phyloP scores from a whole-genome alignment of 1,139 yeast genomes.

The Trichomonascaceae sp. region DNA sequence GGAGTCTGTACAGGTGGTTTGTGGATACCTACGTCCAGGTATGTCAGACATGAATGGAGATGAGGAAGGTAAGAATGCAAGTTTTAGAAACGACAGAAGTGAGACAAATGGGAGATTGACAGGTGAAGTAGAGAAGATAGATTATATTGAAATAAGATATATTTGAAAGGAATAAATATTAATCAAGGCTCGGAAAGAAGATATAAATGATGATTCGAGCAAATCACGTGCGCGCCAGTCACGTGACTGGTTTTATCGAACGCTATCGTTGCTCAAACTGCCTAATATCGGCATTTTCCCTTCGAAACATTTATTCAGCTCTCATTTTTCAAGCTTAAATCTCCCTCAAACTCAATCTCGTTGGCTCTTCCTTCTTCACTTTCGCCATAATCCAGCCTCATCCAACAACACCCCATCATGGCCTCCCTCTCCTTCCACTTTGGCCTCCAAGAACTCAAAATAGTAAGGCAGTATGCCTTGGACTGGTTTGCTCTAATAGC shows the following conservation, averaged over 20 bases:
- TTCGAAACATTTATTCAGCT: too few relatives aligned
- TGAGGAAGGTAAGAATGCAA: not conserved
- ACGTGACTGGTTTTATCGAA: not conserved
- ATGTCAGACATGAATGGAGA: not conserved
- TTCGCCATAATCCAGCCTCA: not conserved
- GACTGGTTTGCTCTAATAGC: slow-evolving; percentile 24
- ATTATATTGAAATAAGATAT: not conserved
- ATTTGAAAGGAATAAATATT: too few relatives aligned
- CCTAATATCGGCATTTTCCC: too few relatives aligned
- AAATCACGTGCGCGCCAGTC: not conserved
- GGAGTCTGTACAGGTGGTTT: not conserved
- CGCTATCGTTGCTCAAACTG: too few relatives aligned
- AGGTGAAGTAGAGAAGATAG: not conserved
- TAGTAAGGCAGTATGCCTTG: slow-evolving; percentile 13
- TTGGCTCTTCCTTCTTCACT: not conserved
- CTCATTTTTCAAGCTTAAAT: not conserved
- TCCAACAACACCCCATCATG: not conserved
- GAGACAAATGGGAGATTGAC: not conserved
- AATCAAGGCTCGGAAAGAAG: too few relatives aligned
- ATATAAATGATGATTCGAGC: too few relatives aligned
- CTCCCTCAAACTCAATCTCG: not conserved
- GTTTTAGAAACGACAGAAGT: not conserved
- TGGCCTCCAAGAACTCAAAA: slow-evolving; percentile 3
- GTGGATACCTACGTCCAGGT: not conserved
- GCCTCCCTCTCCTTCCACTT: slow-evolving; percentile 5